A percentile compares a stretch with the other conserved stretches of the same genome.
phyloP scores from a whole-genome alignment of 2,329 filamentous ascomycete species.

The Lasiodiplodia sp. region DNA sequence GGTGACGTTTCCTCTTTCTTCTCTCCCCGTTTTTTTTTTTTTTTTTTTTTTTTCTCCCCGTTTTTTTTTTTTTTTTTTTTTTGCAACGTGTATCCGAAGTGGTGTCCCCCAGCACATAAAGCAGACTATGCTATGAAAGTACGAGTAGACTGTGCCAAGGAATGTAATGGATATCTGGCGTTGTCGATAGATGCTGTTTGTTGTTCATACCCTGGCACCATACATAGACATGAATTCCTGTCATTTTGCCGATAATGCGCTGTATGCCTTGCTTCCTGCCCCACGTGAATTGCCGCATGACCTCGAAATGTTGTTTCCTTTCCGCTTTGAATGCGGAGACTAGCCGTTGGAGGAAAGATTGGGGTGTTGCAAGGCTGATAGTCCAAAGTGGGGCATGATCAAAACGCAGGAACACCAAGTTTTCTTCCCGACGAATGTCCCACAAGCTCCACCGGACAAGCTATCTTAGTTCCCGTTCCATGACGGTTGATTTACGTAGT shows the following conservation, averaged over 20 bases:
- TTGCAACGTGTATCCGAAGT: neutral
- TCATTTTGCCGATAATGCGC: neutral
- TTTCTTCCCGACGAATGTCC: neutral
- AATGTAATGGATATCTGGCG: constrained; percentile 8
- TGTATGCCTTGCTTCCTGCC: too few species aligned
- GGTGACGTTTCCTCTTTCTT: neutral
- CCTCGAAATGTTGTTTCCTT: neutral
- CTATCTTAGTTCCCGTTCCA: neutral
- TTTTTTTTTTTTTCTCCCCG: neutral
- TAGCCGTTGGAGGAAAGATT: neutral
- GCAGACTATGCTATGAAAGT: neutral
- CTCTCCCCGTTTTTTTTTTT: neutral
- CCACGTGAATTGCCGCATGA: neutral
- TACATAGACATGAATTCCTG: constrained; percentile 13
- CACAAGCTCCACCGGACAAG: constrained; percentile 16
- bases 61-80: constrained; percentile 1
- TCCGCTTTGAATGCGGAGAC: neutral
- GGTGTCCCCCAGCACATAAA: neutral
- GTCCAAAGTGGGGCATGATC: neutral
- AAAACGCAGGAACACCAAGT: constrained; percentile 19
- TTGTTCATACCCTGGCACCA: constrained; percentile 3
- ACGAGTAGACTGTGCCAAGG: constrained; percentile 5
- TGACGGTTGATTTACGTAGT: constrained; percentile 5
- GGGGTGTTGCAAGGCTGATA: constrained; percentile 11
- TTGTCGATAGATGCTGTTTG: constrained; percentile 12